These are phyloP conservation scores for Melastoma malabathricum DNA, from an alignment of 345 rosid genomes.

Conservation along the genomic window DNA sequence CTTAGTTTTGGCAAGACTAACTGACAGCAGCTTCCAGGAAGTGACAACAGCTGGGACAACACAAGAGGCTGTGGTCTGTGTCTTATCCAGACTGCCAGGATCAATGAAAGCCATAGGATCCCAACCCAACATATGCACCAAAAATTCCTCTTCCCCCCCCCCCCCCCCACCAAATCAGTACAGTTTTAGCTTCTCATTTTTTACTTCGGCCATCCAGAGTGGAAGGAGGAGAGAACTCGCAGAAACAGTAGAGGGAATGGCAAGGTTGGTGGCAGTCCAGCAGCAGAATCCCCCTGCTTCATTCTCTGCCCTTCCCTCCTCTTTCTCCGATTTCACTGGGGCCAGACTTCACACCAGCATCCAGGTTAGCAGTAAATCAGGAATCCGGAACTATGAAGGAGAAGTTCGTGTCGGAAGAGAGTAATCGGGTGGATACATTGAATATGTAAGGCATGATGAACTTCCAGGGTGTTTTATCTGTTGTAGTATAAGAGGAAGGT, in stretches of 20 bases:
- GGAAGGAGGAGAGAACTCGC: slow-evolving; percentile 9
- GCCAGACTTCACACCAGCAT: slow-evolving; percentile 46
- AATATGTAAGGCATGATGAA: no score
- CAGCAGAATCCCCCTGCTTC: slow-evolving; percentile 34
- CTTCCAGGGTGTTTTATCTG: neutral
- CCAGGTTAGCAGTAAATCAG: slow-evolving; percentile 29
- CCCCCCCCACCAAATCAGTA: neutral
- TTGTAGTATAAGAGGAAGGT: slow-evolving; percentile 65
- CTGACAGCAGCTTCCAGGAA: no score
- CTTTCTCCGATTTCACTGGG: slow-evolving; percentile 84
- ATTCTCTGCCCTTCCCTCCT: slow-evolving; percentile 54
- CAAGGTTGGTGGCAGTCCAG: slow-evolving; percentile 59
- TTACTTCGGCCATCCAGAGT: slow-evolving; percentile 7
- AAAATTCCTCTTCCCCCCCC: neutral
- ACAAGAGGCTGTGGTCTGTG: slow-evolving; percentile 13
- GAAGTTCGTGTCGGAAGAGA: no score
- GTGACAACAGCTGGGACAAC: no score
- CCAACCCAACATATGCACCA: neutral
- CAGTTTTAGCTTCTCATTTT: slow-evolving; percentile 1
- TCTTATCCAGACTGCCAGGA: slow-evolving; percentile 23
- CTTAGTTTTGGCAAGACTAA: no score
- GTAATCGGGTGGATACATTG: no score
- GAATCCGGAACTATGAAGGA: no score
- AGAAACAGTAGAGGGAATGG: slow-evolving; percentile 26
- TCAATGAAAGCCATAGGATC: slow-evolving; percentile 3